These are phyloP conservation scores for Nakazawaea molendinolei DNA, from an alignment of 805 yeast genomes.

Conservation along the genomic window DNA sequence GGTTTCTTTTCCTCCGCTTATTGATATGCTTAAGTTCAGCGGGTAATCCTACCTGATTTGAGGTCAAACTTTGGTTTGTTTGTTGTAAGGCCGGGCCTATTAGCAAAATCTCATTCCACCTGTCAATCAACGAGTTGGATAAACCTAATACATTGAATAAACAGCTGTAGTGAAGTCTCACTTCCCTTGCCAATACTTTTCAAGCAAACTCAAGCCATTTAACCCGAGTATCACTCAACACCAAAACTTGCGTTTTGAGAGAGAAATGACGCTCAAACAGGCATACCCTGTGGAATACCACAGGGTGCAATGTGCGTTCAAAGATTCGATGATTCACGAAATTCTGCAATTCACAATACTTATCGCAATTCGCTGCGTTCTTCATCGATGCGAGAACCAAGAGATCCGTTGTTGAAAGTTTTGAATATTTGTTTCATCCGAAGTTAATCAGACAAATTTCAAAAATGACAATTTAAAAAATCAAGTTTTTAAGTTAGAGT, in stretches of 20 bases:
- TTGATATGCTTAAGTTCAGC: constrained; percentile 40
- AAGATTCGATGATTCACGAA: constrained; percentile 38
- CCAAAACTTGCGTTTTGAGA: constrained; percentile 27
- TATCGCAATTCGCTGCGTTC: constrained; percentile 40
- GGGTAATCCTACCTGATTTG: constrained; percentile 33
- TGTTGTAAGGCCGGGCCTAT: constrained; percentile 1
- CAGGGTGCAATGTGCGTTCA: constrained; percentile 41
- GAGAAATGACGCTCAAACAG: constrained; percentile 35
- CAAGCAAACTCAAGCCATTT: constrained; percentile 23
- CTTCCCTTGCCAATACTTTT: constrained; percentile 21
- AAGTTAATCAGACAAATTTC: neutral
- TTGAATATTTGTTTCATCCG: constrained; percentile 19
- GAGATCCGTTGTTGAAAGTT: constrained; percentile 36
- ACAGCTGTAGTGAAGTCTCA: neutral
- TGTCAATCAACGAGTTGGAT: neutral
- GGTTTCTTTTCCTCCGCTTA: constrained; percentile 41
- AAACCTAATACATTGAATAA: neutral
- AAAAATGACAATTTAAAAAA: neutral
- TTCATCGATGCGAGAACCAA: constrained; percentile 39
- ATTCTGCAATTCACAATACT: constrained; percentile 31
- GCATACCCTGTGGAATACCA: constrained; percentile 32
- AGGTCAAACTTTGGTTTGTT: constrained; percentile 25
- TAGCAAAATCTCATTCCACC: neutral
- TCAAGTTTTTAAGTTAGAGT: neutral
- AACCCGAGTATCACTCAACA: constrained; percentile 23